Base-by-base conservation (phyloP, 257 asterid genomes). In the Rhazya stricta region DNA sequence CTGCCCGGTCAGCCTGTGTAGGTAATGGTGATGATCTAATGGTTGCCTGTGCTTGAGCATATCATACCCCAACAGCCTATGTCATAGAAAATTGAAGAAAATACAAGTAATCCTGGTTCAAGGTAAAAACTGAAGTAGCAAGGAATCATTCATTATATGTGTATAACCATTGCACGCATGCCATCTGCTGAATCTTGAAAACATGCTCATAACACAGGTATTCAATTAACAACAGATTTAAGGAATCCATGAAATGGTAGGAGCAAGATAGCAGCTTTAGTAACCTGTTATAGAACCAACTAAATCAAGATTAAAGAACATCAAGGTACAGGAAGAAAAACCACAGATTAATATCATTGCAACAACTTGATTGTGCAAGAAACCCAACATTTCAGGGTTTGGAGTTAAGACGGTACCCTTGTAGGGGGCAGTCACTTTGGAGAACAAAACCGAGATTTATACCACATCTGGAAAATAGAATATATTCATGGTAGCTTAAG, bases 11-110 rank as follows among this genome's bases (percentile, higher is more conserved):
- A 30, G 32, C 13, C 2, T 1, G 34, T 57, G 63, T 57, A 1
- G 9, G 18, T 5, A n/a, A 57, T 57, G 13, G n/a, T n/a, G n/a
- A n/a, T n/a, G n/a, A 57, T 21, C 65, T 2, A 54, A 27, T 23
- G 78, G 71, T 62, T 36, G 54, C 1, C 51, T 6, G 78, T 75
- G 73, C 27, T 63, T 65, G 42, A 48, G 73, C 25, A 15, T 48
- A 48, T 6, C 0, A 48, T 13, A 13, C 21, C 54, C 54, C 23
- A 65, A 34, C 63, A 11, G n/a, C 39, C 53, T 23, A 65, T n/a
- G 51, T 63, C 48, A 21, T 25, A 4, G 7, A 30, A 50, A 75
- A 50, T 23, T 45, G 12, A 23, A 12, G 13, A 46, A 36, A 21
- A n/a, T n/a, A 29, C 60, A 34, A n/a, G 8, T 5, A 30, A 72